Percentiles rank a stretch among this genome's conserved stretches.
Evolutionary conservation across 805 yeast species (phyloP).

Genomic region (Candida ascalaphidarum): DNA sequence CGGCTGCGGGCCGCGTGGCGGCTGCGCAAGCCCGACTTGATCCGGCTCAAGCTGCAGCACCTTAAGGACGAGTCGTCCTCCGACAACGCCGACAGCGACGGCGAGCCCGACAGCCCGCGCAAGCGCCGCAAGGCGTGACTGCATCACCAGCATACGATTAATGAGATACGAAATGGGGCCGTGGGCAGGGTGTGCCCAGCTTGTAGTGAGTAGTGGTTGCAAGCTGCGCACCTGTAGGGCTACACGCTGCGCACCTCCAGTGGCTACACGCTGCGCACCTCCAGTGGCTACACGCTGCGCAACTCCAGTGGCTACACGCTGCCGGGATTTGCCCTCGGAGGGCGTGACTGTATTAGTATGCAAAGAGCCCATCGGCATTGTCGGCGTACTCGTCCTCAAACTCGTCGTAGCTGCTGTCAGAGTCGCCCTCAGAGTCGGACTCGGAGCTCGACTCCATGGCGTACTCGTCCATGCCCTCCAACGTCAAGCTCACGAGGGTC

Average conservation of each 20-base stretch:
- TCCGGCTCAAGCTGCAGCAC: too few species aligned
- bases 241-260: constrained; percentile 1
- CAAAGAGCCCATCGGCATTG: constrained; percentile 42
- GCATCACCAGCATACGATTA: too few species aligned
- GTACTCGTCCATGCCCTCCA: constrained; percentile 31
- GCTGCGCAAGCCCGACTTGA: too few species aligned
- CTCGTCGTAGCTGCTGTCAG: constrained; percentile 22
- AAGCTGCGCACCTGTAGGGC: not conserved
- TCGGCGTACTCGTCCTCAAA: constrained; percentile 62
- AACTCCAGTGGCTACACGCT: too few species aligned
- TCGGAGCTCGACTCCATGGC: constrained; percentile 23
- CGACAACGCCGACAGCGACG: too few species aligned
- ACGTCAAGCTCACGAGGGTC: constrained; percentile 36
- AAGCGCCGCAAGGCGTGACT: too few species aligned
- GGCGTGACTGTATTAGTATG: constrained; percentile 17
- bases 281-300: constrained; percentile 1
- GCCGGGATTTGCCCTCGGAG: constrained; percentile 1
- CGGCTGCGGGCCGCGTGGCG: too few species aligned
- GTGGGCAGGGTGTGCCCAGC: constrained; percentile 1
- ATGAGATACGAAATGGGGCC: constrained; percentile 1
- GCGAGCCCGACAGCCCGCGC: too few species aligned
- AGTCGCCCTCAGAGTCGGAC: constrained; percentile 33
- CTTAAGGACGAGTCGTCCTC: too few species aligned
- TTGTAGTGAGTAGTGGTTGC: constrained; percentile 1
- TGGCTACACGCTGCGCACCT: constrained; percentile 3